Evolutionary conservation across 225 moss, liverwort and hornwort species (phyloP).

Genomic region (Bryum argenteum): DNA sequence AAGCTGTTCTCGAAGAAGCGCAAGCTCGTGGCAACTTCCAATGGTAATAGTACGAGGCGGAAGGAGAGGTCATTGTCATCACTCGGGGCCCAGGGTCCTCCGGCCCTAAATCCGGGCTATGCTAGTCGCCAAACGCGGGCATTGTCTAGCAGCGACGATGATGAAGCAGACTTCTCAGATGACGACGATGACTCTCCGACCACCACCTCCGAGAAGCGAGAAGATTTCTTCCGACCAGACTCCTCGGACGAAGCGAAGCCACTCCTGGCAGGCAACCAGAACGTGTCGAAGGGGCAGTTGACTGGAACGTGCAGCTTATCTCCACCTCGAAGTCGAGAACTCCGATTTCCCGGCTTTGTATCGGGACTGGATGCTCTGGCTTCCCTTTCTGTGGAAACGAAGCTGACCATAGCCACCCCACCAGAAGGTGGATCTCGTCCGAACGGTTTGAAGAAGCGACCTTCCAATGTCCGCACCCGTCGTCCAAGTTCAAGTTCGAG

Average conservation of each 20-base stretch:
- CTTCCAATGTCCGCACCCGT: constrained; percentile 49
- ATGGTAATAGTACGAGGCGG: constrained; percentile 58
- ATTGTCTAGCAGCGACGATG: constrained; percentile 62
- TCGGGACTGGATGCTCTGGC: constrained; percentile 78
- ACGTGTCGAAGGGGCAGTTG: neutral
- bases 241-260: constrained; percentile 38
- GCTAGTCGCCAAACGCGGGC: constrained; percentile 79
- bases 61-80: constrained; percentile 95
- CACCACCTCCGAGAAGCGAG: constrained; percentile 38
- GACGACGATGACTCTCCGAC: constrained; percentile 54
- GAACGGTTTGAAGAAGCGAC: constrained; percentile 66
- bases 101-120: constrained; percentile 78
- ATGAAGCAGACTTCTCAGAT: constrained; percentile 44
- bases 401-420: no score
- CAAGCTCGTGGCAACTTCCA: constrained; percentile 68
- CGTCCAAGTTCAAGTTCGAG: constrained; percentile 41
- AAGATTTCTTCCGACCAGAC: constrained; percentile 16
- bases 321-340: constrained; percentile 27
- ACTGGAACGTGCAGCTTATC: constrained; percentile 39
- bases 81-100: constrained; percentile 80
- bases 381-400: neutral
- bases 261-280: constrained; percentile 28
- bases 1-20: constrained; percentile 86
- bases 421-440: neutral
- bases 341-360: constrained; percentile 35